Conservation (phyloP, 495 filamentous ascomycete species). For the Hypoxylon crocopeplum region DNA sequence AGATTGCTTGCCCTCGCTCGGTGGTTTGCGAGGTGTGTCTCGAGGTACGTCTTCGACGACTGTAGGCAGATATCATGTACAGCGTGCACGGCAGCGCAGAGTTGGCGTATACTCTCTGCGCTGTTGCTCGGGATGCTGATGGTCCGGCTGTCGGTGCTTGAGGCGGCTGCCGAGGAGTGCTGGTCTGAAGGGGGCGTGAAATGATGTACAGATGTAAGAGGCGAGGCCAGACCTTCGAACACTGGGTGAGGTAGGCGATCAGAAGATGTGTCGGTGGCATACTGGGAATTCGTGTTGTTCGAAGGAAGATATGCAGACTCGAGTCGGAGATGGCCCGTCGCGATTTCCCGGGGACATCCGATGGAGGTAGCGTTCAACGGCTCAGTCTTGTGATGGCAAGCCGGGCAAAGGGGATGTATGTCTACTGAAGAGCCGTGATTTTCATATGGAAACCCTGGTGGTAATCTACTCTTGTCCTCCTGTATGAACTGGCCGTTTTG, state of each 20-base stretch:
- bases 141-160: not conserved
- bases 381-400: not conserved
- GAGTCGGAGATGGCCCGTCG: not conserved
- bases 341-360: not conserved
- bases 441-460: not conserved
- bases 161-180: not conserved
- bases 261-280: not conserved
- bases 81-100: not conserved
- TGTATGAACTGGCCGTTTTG: not conserved
- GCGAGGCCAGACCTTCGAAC: not conserved
- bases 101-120: not conserved
- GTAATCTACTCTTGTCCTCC: not conserved
- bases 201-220: not conserved
- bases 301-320: not conserved
- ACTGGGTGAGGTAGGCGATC: not conserved
- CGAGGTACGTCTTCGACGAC: slow-evolving; percentile 36
- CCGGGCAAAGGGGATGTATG: not conserved
- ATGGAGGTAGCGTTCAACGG: not conserved
- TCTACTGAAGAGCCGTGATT: not conserved
- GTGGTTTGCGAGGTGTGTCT: slow-evolving; percentile 29
- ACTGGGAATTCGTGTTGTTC: not conserved
- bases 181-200: not conserved
- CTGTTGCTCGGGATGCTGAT: slow-evolving; percentile 8
- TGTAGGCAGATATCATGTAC: slow-evolving; percentile 36
- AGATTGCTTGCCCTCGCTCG: slow-evolving; percentile 9